Base-by-base conservation (phyloP, 169 alveolate species). In the Eimeria praecox region DNA sequence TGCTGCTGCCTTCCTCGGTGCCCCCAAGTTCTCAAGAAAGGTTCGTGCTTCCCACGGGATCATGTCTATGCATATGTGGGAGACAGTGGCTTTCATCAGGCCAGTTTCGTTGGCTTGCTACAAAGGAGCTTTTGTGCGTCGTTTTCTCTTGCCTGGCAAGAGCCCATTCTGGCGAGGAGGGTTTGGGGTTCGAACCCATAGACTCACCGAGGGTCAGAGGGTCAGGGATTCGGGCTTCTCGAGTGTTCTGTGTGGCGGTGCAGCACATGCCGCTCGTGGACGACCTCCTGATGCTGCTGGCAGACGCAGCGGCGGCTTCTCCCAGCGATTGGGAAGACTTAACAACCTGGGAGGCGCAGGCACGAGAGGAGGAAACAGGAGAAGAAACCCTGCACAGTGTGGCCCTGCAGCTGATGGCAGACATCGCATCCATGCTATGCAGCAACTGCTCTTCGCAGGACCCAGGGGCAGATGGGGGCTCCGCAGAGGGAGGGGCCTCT, bases 341-440 rank as follows among this genome's bases (percentile, higher is more conserved):
- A 59, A 46, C 92, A 3, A 66, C 80, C 3, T 85, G 92, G 92
- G 92, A 85, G 42, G 75, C 92, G 56, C 92, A 85, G 78, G 92
- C 92, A n/a, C 64, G 92, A 59, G 92, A 85, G 78, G 92, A 85
- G 77, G 92, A 85, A 46, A 59, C 92, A 38, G 71, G 71, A 24
- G 92, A 85, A 56, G 92, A 85, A 44, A 85, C 92, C 0, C 35
- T 85, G 35, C 92, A 85, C 52, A 56, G 52, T 38, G 78, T 85
- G 16, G 92, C 92, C 46, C 92, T 85, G 44, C 71, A 85, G 62
- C 92, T 85, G 24, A 85, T 85, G 78, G 92, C 92, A 42, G 92
- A 85, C 56, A 38, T 59, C 42, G 78, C 92, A 3, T 52, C 92
- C 44, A 52, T 38, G 59, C 40, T 85, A 35, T 85, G 78, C 69